These are phyloP conservation scores for Backusella tuberculispora DNA, from an alignment of 192 early-diverging fungal species.

Conservation along the genomic window DNA sequence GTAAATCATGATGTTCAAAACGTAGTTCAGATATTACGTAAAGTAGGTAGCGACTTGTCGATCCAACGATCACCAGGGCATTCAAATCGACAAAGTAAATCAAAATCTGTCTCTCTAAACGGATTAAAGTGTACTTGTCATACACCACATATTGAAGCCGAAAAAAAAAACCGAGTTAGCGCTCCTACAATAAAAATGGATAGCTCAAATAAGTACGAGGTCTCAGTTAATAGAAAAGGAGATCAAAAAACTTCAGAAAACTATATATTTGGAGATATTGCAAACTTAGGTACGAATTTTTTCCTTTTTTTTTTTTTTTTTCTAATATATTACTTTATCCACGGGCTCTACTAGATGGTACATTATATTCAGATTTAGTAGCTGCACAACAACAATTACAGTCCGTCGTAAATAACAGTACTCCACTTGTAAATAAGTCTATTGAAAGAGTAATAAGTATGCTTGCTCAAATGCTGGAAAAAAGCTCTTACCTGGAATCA, in stretches of 20 bases:
- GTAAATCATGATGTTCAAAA: not conserved
- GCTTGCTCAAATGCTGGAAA: not conserved
- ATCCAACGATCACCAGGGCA: not conserved
- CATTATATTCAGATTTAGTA: not conserved
- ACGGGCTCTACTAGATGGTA: not conserved
- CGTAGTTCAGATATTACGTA: not conserved
- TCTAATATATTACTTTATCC: not conserved
- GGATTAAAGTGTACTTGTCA: not conserved
- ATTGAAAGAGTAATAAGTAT: not conserved
- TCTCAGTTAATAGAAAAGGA: not conserved
- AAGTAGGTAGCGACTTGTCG: not conserved
- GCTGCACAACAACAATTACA: not conserved
- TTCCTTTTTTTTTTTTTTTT: not conserved
- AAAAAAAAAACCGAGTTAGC: not conserved
- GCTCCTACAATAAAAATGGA: not conserved
- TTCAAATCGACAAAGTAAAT: not conserved
- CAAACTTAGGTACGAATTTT: not conserved
- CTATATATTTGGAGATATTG: not conserved
- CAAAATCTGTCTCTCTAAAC: not conserved
- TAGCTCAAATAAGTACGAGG: not conserved
- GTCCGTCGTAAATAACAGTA: not conserved
- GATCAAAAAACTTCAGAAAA: not conserved
- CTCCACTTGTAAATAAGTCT: not conserved
- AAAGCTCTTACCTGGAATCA: not conserved
- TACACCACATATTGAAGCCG: not conserved